phyloP scores from a whole-genome alignment of 306 rosid species.

The Spatholobus suberectus region DNA sequence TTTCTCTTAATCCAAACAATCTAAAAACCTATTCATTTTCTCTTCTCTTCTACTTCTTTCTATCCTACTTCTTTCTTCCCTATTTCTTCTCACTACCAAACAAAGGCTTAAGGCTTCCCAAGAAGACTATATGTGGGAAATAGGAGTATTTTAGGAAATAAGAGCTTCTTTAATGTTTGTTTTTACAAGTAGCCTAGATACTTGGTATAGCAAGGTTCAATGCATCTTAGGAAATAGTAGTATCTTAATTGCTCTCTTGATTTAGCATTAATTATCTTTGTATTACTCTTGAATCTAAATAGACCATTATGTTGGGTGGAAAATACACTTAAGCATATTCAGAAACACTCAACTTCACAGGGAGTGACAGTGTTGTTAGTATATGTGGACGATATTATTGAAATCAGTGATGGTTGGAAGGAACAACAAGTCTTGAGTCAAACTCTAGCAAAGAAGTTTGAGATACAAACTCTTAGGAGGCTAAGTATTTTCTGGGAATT shows the following conservation, averaged over 20 bases:
- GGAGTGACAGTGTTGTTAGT: background rate
- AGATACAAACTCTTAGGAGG: background rate
- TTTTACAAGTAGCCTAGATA: background rate
- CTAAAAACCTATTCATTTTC: background rate
- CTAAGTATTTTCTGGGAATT: background rate
- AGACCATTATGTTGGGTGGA: background rate
- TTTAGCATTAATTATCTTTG: background rate
- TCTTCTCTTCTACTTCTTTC: background rate
- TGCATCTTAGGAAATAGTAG: background rate
- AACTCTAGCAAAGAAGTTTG: background rate
- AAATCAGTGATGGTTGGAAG: background rate
- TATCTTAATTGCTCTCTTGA: background rate
- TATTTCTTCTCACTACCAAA: background rate
- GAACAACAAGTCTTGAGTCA: background rate
- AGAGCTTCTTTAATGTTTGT: background rate
- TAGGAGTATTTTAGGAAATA: too few relatives aligned
- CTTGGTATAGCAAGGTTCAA: background rate
- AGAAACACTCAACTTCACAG: background rate
- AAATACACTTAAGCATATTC: background rate
- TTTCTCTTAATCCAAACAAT: background rate
- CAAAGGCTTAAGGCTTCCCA: conserved; percentile 15
- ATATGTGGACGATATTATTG: background rate
- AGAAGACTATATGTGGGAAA: background rate
- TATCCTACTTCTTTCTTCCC: background rate
- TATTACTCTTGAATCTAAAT: background rate